A percentile compares a stretch with the other conserved stretches of the same genome.
Conservation (phyloP, 148 eudicot genomes). For the Euryodendron excelsum region DNA sequence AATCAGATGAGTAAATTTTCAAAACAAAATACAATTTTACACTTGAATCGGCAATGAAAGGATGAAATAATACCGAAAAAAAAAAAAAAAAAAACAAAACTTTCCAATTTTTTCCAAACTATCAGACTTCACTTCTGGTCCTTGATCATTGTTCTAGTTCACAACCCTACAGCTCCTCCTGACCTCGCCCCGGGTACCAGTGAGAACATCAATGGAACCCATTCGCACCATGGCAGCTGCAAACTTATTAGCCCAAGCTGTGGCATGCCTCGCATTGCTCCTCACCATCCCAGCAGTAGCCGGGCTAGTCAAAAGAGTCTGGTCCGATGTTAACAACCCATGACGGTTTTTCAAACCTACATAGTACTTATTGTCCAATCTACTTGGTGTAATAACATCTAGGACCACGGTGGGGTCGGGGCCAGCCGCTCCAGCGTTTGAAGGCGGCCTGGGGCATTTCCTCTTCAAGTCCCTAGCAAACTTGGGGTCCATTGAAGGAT, state of each 20-base stretch:
- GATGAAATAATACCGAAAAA: too few species aligned
- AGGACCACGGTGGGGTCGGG: conserved; percentile 23
- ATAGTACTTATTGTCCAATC: conserved; percentile 42
- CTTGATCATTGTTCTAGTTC: too few species aligned
- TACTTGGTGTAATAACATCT: conserved; percentile 30
- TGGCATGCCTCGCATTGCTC: conserved; percentile 9
- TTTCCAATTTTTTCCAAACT: too few species aligned
- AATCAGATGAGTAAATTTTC: too few species aligned
- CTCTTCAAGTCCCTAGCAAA: conserved; percentile 29
- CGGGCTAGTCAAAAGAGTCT: conserved; percentile 30
- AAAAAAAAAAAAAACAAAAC: too few species aligned
- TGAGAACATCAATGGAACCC: conserved; percentile 52
- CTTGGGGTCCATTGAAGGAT: conserved; percentile 34
- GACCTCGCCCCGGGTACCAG: conserved; percentile 37
- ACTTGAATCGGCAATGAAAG: too few species aligned
- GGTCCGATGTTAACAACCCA: conserved; percentile 40
- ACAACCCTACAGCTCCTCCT: conserved; percentile 42
- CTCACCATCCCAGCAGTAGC: conserved; percentile 25
- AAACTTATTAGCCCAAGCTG: conserved; percentile 36
- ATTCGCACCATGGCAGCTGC: conserved; percentile 44
- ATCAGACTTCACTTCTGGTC: too few species aligned
- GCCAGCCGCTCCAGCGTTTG: not conserved
- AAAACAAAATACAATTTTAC: too few species aligned
- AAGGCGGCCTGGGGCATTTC: conserved; percentile 24
- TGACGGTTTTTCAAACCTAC: conserved; percentile 22